Percentiles rank a stretch among this genome's conserved stretches.
Evolutionary conservation across 495 filamentous ascomycete species (phyloP).

Genomic region (Chaetomium cochliodes): DNA sequence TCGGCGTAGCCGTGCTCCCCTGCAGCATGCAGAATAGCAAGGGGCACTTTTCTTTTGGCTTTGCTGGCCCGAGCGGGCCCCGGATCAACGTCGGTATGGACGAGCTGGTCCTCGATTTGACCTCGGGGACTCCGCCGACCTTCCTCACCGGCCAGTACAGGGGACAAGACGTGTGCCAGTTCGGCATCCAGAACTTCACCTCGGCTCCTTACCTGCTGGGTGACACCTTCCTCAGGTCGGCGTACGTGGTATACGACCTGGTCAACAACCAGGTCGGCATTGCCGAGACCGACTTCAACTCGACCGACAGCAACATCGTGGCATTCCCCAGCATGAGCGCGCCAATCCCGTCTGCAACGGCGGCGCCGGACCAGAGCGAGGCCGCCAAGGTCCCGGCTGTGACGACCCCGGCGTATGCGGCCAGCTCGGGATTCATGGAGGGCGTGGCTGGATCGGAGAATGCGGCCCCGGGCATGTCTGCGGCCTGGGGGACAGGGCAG

Average conservation of each 20-base stretch:
- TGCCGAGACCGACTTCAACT: slow-evolving; percentile 84
- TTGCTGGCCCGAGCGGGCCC: slow-evolving; percentile 58
- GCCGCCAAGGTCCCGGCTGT: slow-evolving; percentile 34
- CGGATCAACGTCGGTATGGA: slow-evolving; percentile 70
- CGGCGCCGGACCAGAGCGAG: slow-evolving; percentile 44
- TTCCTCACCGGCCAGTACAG: slow-evolving; percentile 45
- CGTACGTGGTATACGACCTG: slow-evolving; percentile 94
- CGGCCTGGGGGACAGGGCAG: slow-evolving; percentile 36
- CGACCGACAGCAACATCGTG: slow-evolving; percentile 57
- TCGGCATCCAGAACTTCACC: slow-evolving; percentile 73
- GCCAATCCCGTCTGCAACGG: slow-evolving; percentile 50
- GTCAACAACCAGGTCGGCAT: slow-evolving; percentile 83
- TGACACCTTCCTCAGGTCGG: slow-evolving; percentile 92
- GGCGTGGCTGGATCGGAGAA: slow-evolving; percentile 27
- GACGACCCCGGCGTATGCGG: slow-evolving; percentile 40
- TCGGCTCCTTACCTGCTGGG: slow-evolving; percentile 67
- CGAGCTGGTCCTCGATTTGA: slow-evolving; percentile 71
- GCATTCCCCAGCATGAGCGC: slow-evolving; percentile 51
- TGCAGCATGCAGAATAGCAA: slow-evolving; percentile 64
- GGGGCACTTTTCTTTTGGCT: slow-evolving; percentile 69
- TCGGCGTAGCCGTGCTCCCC: slow-evolving; percentile 62
- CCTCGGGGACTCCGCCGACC: slow-evolving; percentile 49
- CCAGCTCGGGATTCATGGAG: slow-evolving; percentile 41
- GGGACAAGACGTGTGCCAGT: slow-evolving; percentile 62
- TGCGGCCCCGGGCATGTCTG: slow-evolving; percentile 32